Percentiles rank a stretch among this genome's conserved stretches.
phyloP scores from a whole-genome alignment of 805 yeast species.

The Metschnikowia arizonensis region DNA sequence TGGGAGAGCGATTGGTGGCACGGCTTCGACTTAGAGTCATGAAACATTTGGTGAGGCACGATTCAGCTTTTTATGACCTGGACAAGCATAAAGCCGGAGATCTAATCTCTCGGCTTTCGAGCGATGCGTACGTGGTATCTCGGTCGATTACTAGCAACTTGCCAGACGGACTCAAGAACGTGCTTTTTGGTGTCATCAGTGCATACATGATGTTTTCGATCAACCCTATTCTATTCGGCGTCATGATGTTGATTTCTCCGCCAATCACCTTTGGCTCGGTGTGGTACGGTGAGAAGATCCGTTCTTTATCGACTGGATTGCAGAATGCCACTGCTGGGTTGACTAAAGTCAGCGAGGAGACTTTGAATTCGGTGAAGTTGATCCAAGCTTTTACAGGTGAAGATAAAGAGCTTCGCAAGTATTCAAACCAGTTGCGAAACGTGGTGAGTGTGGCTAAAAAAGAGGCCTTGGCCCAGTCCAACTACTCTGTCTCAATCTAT shows the following conservation, averaged over 20 bases:
- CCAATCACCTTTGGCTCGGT: conserved; percentile 44
- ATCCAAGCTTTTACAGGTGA: conserved; percentile 45
- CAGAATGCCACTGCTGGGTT: conserved; percentile 45
- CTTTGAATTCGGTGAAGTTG: conserved; percentile 39
- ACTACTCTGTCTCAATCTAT: conserved; percentile 42
- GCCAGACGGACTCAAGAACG: conserved; percentile 44
- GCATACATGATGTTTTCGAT: conserved; percentile 44
- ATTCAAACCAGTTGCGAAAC: conserved; percentile 35
- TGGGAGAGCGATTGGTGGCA: conserved; percentile 44
- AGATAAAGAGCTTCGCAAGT: conserved; percentile 37
- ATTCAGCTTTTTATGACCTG: conserved; percentile 37
- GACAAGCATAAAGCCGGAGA: conserved; percentile 47
- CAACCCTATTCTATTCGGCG: conserved; percentile 40
- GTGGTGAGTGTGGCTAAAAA: conserved; percentile 40
- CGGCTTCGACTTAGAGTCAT: conserved; percentile 38
- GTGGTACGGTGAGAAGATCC: conserved; percentile 43
- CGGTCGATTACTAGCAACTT: conserved; percentile 40
- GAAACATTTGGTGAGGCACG: conserved; percentile 42
- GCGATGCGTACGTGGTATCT: conserved; percentile 46
- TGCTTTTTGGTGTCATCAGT: conserved; percentile 38
- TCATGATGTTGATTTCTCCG: conserved; percentile 43
- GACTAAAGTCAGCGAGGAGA: conserved; percentile 42
- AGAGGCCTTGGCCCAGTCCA: conserved; percentile 44
- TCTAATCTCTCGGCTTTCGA: conserved; percentile 40
- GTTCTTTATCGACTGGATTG: conserved; percentile 36